Evolutionary conservation across 1,284 basidiomycete genomes (phyloP), one percentile per base, ranked within the genome.

Genomic region (Moesziomyces aphidis): DNA sequence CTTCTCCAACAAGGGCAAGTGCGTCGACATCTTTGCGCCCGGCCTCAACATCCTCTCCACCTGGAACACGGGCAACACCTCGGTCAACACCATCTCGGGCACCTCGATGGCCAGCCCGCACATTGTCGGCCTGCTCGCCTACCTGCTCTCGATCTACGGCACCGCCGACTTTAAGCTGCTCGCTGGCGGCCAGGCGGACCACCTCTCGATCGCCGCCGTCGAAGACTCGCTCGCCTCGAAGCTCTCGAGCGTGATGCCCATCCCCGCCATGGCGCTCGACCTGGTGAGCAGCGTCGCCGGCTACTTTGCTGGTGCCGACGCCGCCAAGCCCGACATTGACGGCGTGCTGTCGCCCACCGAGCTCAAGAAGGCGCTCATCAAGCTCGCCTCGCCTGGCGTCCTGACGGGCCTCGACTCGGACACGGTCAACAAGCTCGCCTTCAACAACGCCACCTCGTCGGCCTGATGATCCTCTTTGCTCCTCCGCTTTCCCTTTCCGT

Each of bases 11-110:
- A 81, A 79, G 61, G 86, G 86, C 73, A 81, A 86, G 73, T 93
- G 92, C 80, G 92, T 94, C 57, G 92, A 95, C 83, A 88, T 94
- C 72, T 93, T 93, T 78, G 93, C 88, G 36, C 93, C 93, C 24
- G 92, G 91, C 74, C 86, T 93, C 73, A 92, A 92, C 87, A 93
- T 95, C 60, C 78, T 85, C 23, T 83, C 79, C 55, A 85, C 85
- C 54, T 86, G 85, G 79, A 81, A 84, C 74, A 79, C 80, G 15
- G 79, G 89, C 54, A 85, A 81, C 54, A 83, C 79, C 17, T 88
- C 90, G 55, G 88, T 87, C 75, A 90, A 91, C 85, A 92, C 90
- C 24, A 91, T 90, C 24, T 91, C 90, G 5, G 88, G 88, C 64
- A 89, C 88, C 45, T 89, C 88, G 44, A 89, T 89, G 88, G 89